These are phyloP conservation scores for Leishmania guyanensis DNA, from an alignment of 208 protist species.

Conservation along the genomic window DNA sequence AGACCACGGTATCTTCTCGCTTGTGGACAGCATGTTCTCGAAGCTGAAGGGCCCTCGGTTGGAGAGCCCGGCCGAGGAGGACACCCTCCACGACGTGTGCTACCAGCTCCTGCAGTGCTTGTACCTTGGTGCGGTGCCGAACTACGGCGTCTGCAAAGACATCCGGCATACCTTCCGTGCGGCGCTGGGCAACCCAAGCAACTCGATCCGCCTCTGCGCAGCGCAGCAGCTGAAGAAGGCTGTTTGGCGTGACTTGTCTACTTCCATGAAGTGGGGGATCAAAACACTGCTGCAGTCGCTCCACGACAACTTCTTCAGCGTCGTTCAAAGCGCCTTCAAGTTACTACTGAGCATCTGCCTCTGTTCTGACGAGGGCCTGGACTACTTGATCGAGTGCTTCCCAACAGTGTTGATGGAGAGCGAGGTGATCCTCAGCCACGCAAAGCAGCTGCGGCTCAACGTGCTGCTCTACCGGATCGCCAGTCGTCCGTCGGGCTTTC, in stretches of 20 bases:
- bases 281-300: conserved; percentile 80
- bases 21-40: conserved; percentile 74
- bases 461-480: conserved; percentile 85
- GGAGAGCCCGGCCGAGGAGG: conserved; percentile 26
- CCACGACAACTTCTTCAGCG: conserved; percentile 72
- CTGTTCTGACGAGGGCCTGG: conserved; percentile 82
- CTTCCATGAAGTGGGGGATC: conserved; percentile 89
- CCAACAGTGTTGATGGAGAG: conserved; percentile 87
- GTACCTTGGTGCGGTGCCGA: conserved; percentile 81
- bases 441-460: conserved; percentile 63
- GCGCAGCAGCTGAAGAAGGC: conserved; percentile 71
- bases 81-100: conserved; percentile 82
- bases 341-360: conserved; percentile 85
- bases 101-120: conserved; percentile 75
- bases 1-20: conserved; percentile 63
- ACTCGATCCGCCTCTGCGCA: conserved; percentile 80
- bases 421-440: conserved; percentile 68
- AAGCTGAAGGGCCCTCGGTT: conserved; percentile 63
- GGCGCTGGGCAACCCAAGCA: conserved; percentile 62
- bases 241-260: conserved; percentile 85
- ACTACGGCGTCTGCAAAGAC: conserved; percentile 90
- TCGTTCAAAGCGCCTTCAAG: conserved; percentile 84
- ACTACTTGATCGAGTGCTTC: conserved; percentile 84
- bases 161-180: conserved; percentile 74
- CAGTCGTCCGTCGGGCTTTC: conserved; percentile 69